Base-by-base conservation (phyloP, 164 flowering plant species). In the Stephania yunnanensis region DNA sequence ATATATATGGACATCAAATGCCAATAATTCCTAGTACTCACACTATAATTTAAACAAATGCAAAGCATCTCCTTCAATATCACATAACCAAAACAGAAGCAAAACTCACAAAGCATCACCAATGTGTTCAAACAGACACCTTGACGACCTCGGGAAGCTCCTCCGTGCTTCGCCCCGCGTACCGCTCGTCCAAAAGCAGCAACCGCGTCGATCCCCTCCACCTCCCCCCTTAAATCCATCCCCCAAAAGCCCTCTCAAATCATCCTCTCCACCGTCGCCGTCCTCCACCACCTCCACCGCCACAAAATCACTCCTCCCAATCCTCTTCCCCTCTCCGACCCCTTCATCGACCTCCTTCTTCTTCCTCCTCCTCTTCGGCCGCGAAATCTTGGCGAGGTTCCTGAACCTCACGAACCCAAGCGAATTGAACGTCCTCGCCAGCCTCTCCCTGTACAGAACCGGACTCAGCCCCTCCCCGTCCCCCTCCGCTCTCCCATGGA, bases 201-300 rank as follows among this genome's bases (percentile, higher is more conserved):
- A 95, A 83, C 76, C 98, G 84, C 7, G 97, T 95, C 8, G 98
- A 83, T 5, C 97, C 97, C 67, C 82, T 90, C 99, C 98, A 95
- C 74, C 79, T 84, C 61, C 77, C 73, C 68, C 87, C 83, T 71
- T 79, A 82, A 88, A 94, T 2, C 78, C 93, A 22, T 89, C 89
- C 15, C 97, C 98, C 50, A 89, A 79, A 87, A 90, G 81, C 15
- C 92, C 88, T 64, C 83, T 83, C 84, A 89, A 74, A 77, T 87
- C 92, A 29, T 86, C 85, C 55, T 75, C 89, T 6, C 76, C 90
- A 45, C 78, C 84, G 31, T 84, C 83, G 6, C 61, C 80, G 25
- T 84, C 84, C 53, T 78, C 92, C 75, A 85, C 89, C 78, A 92
- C 90, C 75, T 89, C 93, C 71, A 91, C 92, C 74, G 76, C 76